Conservation (phyloP, 345 rosid genomes). For the Gossypium anomalum region DNA sequence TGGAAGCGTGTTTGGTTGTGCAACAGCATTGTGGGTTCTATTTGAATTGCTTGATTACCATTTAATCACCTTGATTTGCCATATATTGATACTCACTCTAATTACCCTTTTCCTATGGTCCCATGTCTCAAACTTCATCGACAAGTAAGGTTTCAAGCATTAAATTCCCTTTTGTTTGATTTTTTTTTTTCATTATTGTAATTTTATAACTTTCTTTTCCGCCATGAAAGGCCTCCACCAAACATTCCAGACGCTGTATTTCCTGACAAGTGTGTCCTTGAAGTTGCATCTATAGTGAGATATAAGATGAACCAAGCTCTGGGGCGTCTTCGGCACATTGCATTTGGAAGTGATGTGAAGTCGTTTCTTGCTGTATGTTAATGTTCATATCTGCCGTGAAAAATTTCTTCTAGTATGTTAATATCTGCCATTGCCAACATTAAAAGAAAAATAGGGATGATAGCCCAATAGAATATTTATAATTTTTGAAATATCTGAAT, state of each 20-base stretch:
- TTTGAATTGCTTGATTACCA: slow-evolving; percentile 71
- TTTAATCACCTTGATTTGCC: slow-evolving; percentile 62
- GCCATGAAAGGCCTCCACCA: slow-evolving; percentile 33
- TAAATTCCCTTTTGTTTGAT: not conserved
- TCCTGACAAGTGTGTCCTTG: slow-evolving; percentile 45
- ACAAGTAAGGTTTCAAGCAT: slow-evolving; percentile 28
- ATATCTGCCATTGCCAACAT: too few relatives aligned
- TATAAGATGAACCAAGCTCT: slow-evolving; percentile 44
- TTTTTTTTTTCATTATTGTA: too few relatives aligned
- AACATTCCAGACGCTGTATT: slow-evolving; percentile 44
- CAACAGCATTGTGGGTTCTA: slow-evolving; percentile 69
- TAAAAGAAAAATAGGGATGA: too few relatives aligned
- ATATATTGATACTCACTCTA: slow-evolving; percentile 45
- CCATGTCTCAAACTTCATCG: slow-evolving; percentile 53
- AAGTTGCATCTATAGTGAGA: slow-evolving; percentile 47
- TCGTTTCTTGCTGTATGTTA: slow-evolving; percentile 55
- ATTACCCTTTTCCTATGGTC: slow-evolving; percentile 79
- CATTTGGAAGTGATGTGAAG: slow-evolving; percentile 62
- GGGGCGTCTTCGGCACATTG: slow-evolving; percentile 42
- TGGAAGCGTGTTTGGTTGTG: slow-evolving; percentile 52
- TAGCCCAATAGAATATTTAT: too few relatives aligned
- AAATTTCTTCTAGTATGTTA: too few relatives aligned
- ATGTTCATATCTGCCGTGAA: not conserved
- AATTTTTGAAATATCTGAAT: too few relatives aligned
- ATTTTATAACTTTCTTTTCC: not conserved